Evolutionary conservation across 176 grass and related monocot species (phyloP), one percentile per base, ranked within the genome.

Genomic region (Leersia perrieri): DNA sequence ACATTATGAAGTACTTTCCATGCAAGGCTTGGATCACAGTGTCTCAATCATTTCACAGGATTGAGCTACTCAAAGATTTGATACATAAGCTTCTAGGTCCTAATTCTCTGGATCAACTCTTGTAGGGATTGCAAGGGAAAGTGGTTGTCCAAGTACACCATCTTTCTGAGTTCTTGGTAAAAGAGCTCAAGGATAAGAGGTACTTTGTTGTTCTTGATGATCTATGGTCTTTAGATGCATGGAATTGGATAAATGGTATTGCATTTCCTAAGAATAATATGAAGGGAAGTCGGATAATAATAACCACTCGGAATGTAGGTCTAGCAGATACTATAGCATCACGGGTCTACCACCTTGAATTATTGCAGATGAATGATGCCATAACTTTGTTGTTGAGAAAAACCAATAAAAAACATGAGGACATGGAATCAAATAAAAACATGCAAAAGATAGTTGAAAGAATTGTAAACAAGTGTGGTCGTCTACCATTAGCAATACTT

Each of bases 201-300:
- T 86, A 80, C 20, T 39, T 86, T 27, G 5, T 86, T 72, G 44
- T 86, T 66, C 41, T 86, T 68, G 84, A 86, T 67, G 84, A 86
- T 23, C n/a, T 80, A 3, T 80, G 84, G 84, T 3, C 0, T 13
- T 61, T 20, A 0, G 0, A 64, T n/a, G 77, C 5, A 1, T 75
- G 66, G 79, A 7, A 61, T 0, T 22, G 47, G 47, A 51, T 51
- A 7, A 51, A 22, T 51, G 47, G 22, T 2, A 51, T 51, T 51
- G 47, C 47, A 51, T 51, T 51, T 51, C 47, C 47, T 51, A 51
- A 51, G 18, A 51, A 8, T 18, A 51, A 51, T 51, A 51, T 20
- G 47, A 22, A 0, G 18, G 47, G 47, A 15, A 51, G 47, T 51
- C 47, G 18, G 6, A 51, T 51, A 22, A 18, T 51, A 51, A 22